These are phyloP conservation scores for Basipetospora chlamydospora DNA, from an alignment of 2,329 filamentous ascomycete genomes.

Conservation along the genomic window DNA sequence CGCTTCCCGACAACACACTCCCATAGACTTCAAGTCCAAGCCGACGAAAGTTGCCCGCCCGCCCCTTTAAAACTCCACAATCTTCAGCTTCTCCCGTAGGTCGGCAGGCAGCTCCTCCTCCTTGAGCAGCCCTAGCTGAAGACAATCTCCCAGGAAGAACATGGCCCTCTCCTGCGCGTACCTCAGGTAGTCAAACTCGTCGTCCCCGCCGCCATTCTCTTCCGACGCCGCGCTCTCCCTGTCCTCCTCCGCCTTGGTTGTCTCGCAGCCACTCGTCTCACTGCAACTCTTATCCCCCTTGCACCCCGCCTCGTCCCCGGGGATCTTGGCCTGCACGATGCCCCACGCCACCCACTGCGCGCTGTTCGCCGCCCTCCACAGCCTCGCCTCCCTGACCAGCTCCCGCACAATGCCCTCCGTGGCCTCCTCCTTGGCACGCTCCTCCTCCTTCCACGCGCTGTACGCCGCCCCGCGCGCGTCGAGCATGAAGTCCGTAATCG, in stretches of 20 bases:
- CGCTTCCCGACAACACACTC: too few relatives aligned
- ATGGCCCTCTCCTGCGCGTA: slow-evolving; percentile 84
- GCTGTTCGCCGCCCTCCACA: slow-evolving; percentile 81
- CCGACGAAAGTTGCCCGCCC: too few relatives aligned
- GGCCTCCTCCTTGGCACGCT: slow-evolving; percentile 46
- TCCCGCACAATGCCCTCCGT: slow-evolving; percentile 54
- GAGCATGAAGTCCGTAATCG: slow-evolving; percentile 62
- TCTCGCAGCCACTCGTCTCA: slow-evolving; percentile 6
- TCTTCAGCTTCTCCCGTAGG: slow-evolving; percentile 52
- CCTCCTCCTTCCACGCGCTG: slow-evolving; percentile 29
- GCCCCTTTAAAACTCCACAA: slow-evolving; percentile 44
- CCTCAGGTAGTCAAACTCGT: slow-evolving; percentile 82
- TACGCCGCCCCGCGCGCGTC: slow-evolving; percentile 42
- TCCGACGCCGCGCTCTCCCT: slow-evolving; percentile 7
- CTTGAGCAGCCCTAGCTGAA: slow-evolving; percentile 60
- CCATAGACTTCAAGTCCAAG: too few relatives aligned
- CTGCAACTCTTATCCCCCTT: slow-evolving; percentile 17
- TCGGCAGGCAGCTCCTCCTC: slow-evolving; percentile 60
- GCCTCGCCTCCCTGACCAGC: slow-evolving; percentile 61
- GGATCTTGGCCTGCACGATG: slow-evolving; percentile 82
- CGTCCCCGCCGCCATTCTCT: slow-evolving; percentile 27
- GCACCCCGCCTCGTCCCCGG: slow-evolving; percentile 46
- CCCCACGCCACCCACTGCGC: slow-evolving; percentile 94
- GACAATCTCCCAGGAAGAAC: slow-evolving; percentile 89
- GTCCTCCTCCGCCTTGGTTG: slow-evolving; percentile 5